Percentiles rank a stretch among this genome's conserved stretches.
Evolutionary conservation across 306 rosid genomes (phyloP).

Genomic region (Trifolium pratense): DNA sequence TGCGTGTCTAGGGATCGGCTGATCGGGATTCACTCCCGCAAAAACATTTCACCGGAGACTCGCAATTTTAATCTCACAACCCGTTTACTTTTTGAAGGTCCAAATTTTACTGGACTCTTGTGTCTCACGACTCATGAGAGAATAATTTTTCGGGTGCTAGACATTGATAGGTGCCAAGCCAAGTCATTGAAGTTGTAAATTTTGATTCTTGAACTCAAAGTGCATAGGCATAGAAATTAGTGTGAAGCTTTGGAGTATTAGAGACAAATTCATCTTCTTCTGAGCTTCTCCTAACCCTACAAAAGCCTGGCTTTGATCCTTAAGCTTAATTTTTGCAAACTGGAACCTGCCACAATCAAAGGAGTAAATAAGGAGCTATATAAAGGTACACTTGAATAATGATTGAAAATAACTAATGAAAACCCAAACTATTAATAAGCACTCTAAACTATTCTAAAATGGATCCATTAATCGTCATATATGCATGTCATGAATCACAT

Average conservation of each 20-base stretch:
- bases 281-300: not conserved
- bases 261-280: not conserved
- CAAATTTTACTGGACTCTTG: not conserved
- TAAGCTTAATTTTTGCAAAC: not conserved
- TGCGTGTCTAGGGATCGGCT: not conserved
- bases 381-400: not conserved
- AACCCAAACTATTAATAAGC: not conserved
- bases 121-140: not conserved
- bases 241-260: not conserved
- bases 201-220: not conserved
- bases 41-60: not conserved
- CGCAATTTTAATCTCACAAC: not conserved
- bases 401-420: conserved; percentile 4
- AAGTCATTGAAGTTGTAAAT: not conserved
- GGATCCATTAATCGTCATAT: not conserved
- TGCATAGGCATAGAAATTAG: not conserved
- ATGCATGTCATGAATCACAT: not conserved
- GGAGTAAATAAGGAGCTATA: not conserved
- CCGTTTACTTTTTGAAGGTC: not conserved
- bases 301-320: conserved; percentile 9
- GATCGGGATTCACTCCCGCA: not conserved
- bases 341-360: not conserved
- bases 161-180: not conserved
- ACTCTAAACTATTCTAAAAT: not conserved
- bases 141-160: not conserved